Evolutionary conservation across 2,329 filamentous ascomycete genomes (phyloP), one percentile per base, ranked within the genome.

Genomic region (Ilyonectria mors-panacis): DNA sequence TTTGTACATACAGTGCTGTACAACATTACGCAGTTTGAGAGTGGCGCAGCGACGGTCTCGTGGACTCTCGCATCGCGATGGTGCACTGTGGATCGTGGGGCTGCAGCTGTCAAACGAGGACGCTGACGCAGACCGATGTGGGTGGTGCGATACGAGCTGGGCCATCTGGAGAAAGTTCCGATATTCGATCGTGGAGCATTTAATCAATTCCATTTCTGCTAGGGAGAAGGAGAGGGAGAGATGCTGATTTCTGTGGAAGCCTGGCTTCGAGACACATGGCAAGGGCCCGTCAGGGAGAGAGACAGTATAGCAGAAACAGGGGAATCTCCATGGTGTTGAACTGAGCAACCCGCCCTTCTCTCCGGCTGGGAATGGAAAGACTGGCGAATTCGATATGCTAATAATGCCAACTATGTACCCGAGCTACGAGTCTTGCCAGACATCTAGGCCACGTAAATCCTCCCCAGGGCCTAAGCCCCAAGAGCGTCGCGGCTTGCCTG

Each of bases 31-130:
- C 55, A 64, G 39, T 33, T 21, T 47, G 19, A 21, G 9, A 48
- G 62, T 64, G 62, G 62, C 55, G 62, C 47, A 64, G 61, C 60
- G 8, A 33, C n/a, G 26, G 47, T 50, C 47, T 10, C 4, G 47
- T 48, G 45, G 45, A 0, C 45, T 48, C 12, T 28, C 7, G 15
- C 23, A 48, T 26, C 39, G 39, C 15, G 39, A 42, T 42, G 17
- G 39, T 42, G 15, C n/a, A 42, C 39, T 42, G 39, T 42, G 39
- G 39, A 42, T 42, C 26, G 23, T 23, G 17, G 48, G 23, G 55
- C 15, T 48, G 44, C n/a, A 48, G 50, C 30, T 26, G 45, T 33
- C 47, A 26, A 30, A 30, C 37, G 61, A 44, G 35, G 15, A 26
- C 19, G 54, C 37, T 35, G 62, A 59, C 45, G 55, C 39, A 59